These are phyloP conservation scores for Pichia sp. DNA, from an alignment of 1,139 yeast genomes.

Conservation along the genomic window DNA sequence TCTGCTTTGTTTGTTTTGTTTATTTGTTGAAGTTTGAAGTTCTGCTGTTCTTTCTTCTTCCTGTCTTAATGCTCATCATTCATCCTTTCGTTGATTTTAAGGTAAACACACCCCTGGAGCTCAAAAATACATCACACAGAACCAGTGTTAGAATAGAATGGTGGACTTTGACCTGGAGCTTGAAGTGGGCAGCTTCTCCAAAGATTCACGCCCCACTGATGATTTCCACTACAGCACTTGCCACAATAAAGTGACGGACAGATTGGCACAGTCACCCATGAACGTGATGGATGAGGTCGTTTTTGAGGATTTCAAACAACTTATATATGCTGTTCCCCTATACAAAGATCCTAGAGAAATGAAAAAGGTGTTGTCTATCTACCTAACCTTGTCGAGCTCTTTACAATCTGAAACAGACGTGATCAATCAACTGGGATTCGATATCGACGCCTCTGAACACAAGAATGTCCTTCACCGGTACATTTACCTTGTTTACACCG, in stretches of 20 bases:
- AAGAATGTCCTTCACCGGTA: conserved; percentile 35
- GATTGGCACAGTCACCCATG: conserved; percentile 36
- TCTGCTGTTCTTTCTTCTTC: no score
- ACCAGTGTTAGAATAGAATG: no score
- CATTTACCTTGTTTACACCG: conserved; percentile 8
- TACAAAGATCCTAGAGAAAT: conserved; percentile 5
- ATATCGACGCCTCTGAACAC: conserved; percentile 34
- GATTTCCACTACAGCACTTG: conserved; percentile 1
- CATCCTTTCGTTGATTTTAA: no score
- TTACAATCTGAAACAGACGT: conserved; percentile 8
- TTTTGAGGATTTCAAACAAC: conserved; percentile 52
- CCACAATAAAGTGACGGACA: conserved; percentile 5
- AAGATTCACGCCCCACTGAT: neutral
- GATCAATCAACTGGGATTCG: conserved; percentile 6
- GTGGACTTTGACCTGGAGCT: conserved; percentile 6
- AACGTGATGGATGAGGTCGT: conserved; percentile 49
- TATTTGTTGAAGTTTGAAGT: no score
- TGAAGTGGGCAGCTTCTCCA: conserved; percentile 2
- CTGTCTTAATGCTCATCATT: no score
- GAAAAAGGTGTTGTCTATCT: conserved; percentile 5
- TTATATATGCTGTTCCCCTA: conserved; percentile 33
- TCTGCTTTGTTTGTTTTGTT: no score
- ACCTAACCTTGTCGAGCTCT: conserved; percentile 7
- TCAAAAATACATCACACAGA: no score
- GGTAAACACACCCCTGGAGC: no score